Percentiles rank a stretch among this genome's conserved stretches.
These are phyloP conservation scores for Polyplosphaeria fusca DNA, from an alignment of 495 filamentous ascomycete species.

Conservation along the genomic window DNA sequence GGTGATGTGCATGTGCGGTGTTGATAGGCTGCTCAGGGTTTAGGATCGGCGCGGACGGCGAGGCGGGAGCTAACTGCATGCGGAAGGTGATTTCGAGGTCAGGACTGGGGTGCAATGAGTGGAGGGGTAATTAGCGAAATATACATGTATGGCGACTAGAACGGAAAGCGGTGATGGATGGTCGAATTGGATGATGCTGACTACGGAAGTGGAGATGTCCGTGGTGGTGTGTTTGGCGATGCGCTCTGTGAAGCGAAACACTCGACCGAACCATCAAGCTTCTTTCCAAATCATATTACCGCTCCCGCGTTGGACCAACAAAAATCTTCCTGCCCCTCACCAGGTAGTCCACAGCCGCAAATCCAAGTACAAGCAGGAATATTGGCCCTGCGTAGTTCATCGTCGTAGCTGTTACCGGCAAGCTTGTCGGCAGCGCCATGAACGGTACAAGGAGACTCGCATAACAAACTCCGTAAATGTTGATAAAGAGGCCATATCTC, in stretches of 20 bases:
- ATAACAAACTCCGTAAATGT: conserved; percentile 6
- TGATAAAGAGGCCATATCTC: neutral
- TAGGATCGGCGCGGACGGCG: neutral
- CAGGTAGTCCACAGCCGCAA: conserved; percentile 2
- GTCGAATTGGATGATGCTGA: no score
- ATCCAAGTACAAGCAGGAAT: conserved; percentile 42
- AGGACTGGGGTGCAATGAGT: neutral
- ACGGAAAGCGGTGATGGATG: no score
- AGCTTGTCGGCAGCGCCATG: conserved; percentile 42
- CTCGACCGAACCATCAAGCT: no score
- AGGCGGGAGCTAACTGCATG: neutral
- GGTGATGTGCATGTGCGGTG: neutral
- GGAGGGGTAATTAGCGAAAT: neutral
- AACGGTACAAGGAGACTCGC: neutral
- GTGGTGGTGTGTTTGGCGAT: no score
- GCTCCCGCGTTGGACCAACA: conserved; percentile 5
- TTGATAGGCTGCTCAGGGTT: conserved; percentile 4
- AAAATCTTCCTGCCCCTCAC: neutral
- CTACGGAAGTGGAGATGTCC: no score
- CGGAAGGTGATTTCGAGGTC: neutral
- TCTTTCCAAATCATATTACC: no score
- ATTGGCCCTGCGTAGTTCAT: conserved; percentile 63
- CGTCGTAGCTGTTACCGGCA: conserved; percentile 15
- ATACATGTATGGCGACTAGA: no score
- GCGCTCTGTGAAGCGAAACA: no score